Evolutionary conservation across 192 early-diverging fungal genomes (phyloP).

Genomic region (Umbelopsis isabellina): DNA sequence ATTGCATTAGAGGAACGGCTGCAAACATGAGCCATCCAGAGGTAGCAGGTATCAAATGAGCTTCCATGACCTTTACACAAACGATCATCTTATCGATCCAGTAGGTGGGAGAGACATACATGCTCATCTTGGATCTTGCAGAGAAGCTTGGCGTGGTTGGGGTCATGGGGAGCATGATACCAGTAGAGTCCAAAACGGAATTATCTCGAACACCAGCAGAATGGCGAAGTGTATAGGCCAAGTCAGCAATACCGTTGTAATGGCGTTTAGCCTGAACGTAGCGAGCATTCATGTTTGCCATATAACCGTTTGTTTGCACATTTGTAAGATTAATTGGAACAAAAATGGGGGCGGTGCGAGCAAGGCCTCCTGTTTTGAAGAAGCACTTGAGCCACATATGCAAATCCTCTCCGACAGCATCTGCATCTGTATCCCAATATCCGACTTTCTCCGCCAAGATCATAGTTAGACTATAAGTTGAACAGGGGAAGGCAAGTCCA

Average conservation of each 20-base stretch:
- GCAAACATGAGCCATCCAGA: constrained; percentile 62
- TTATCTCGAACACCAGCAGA: constrained; percentile 25
- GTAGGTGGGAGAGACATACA: constrained; percentile 33
- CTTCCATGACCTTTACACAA: constrained; percentile 50
- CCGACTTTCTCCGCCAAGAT: constrained; percentile 68
- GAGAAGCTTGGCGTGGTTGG: constrained; percentile 9
- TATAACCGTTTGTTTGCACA: constrained; percentile 58
- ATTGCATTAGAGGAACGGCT: constrained; percentile 51
- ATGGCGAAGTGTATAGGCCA: constrained; percentile 56
- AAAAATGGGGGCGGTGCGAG: constrained; percentile 70
- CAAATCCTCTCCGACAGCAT: constrained; percentile 83
- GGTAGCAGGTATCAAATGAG: constrained; percentile 53
- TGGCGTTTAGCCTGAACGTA: constrained; percentile 76
- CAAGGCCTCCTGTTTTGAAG: constrained; percentile 68
- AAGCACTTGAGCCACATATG: constrained; percentile 85
- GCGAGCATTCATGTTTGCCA: constrained; percentile 57
- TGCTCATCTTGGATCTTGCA: constrained; percentile 13
- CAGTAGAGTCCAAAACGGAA: constrained; percentile 4
- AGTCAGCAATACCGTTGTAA: constrained; percentile 74
- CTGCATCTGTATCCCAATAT: constrained; percentile 78
- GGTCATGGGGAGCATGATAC: constrained; percentile 6
- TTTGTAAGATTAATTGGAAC: constrained; percentile 69
- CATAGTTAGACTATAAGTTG: constrained; percentile 77
- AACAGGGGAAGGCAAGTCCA: constrained; percentile 73
- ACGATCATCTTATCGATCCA: constrained; percentile 44